A percentile compares a stretch with the other conserved stretches of the same genome.
These are phyloP conservation scores for Penicillium simplicissimum DNA, from an alignment of 495 filamentous ascomycete genomes.

Conservation along the genomic window DNA sequence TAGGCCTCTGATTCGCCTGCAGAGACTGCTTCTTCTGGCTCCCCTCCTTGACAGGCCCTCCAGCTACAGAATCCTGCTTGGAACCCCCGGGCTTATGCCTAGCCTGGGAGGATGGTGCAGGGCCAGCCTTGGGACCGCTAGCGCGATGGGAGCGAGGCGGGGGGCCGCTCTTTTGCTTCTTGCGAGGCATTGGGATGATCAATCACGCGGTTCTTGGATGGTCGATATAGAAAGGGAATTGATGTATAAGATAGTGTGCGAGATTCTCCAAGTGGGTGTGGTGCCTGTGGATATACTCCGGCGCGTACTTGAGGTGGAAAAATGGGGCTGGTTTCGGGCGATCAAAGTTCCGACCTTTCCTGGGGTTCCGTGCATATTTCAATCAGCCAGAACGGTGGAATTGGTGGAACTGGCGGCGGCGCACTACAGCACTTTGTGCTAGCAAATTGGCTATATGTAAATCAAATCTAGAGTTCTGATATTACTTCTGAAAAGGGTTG, in stretches of 20 bases:
- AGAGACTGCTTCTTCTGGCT: slow-evolving; percentile 19
- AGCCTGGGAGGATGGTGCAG: slow-evolving; percentile 2
- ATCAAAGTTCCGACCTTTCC: slow-evolving; percentile 26
- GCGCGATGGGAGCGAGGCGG: slow-evolving; percentile 10
- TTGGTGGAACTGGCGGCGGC: too few species aligned
- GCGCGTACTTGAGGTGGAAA: slow-evolving; percentile 1
- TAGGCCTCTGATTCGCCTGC: slow-evolving; percentile 48
- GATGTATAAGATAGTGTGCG: neutral
- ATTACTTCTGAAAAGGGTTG: neutral
- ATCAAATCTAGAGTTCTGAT: neutral
- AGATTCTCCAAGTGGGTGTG: neutral
- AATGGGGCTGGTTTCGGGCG: slow-evolving; percentile 16
- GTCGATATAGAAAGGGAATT: neutral
- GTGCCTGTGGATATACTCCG: neutral
- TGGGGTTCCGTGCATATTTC: neutral
- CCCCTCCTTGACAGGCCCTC: neutral
- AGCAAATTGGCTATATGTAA: neutral
- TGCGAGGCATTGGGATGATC: slow-evolving; percentile 17
- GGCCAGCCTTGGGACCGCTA: slow-evolving; percentile 11
- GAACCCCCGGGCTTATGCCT: slow-evolving; percentile 5
- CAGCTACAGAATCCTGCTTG: neutral
- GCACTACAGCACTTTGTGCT: neutral
- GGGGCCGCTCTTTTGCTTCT: slow-evolving; percentile 24
- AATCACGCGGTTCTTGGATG: neutral
- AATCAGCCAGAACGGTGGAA: neutral